Percentiles rank a stretch among this genome's conserved stretches.
Conservation (phyloP, 169 alveolate genomes). For the Plasmodium berghei region DNA sequence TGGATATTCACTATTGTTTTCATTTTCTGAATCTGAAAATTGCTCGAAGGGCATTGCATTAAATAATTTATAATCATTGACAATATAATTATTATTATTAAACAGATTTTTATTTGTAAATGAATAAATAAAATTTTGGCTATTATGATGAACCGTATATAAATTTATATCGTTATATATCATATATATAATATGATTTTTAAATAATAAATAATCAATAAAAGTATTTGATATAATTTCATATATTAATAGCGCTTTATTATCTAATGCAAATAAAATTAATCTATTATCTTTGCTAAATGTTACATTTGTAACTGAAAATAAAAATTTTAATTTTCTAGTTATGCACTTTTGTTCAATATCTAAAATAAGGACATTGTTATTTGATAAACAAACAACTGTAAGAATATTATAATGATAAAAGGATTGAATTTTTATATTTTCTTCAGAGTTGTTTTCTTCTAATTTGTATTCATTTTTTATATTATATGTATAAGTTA, state of each 20-base stretch:
- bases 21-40: constrained; percentile 14
- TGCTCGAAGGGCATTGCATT: constrained; percentile 62
- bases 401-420: constrained; percentile 59
- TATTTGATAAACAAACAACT: constrained; percentile 53
- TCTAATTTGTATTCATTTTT: constrained; percentile 4
- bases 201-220: constrained; percentile 44
- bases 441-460: background rate
- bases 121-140: constrained; percentile 19
- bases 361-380: constrained; percentile 33
- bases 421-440: constrained; percentile 2
- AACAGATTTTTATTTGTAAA: constrained; percentile 71
- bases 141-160: constrained; percentile 32
- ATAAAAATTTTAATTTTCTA: constrained; percentile 40
- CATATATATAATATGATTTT: constrained; percentile 34
- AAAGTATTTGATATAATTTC: constrained; percentile 67
- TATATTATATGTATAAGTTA: constrained; percentile 34
- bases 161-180: constrained; percentile 54
- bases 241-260: constrained; percentile 38
- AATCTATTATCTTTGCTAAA: constrained; percentile 69
- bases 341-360: constrained; percentile 63
- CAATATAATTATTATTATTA: constrained; percentile 34
- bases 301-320: constrained; percentile 34
- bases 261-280: constrained; percentile 48
- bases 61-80: constrained; percentile 49
- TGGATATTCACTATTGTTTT: background rate